Percentiles rank a stretch among this genome's conserved stretches.
phyloP scores from a whole-genome alignment of 1,139 yeast genomes.

The Cylindricascospora bacillispora region DNA sequence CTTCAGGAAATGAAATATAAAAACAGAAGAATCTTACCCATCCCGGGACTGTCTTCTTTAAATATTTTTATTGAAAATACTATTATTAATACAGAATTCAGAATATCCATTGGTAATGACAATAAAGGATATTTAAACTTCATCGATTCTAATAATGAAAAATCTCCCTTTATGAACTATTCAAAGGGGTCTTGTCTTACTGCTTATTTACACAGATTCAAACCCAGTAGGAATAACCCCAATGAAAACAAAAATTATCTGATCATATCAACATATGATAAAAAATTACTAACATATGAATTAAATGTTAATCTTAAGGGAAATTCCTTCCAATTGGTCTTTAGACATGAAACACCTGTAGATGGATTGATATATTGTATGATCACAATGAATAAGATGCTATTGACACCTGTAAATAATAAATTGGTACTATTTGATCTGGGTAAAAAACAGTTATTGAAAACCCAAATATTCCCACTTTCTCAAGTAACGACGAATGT shows the following conservation, averaged over 20 bases:
- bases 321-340: constrained; percentile 25
- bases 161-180: too few species aligned
- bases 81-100: too few species aligned
- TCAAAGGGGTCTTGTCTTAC: too few species aligned
- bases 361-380: constrained; percentile 40
- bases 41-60: too few species aligned
- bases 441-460: constrained; percentile 68
- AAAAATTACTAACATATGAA: constrained; percentile 10
- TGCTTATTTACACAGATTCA: too few species aligned
- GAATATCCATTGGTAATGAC: too few species aligned
- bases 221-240: too few species aligned
- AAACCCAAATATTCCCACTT: constrained; percentile 41
- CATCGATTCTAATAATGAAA: too few species aligned
- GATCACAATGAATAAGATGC: constrained; percentile 43
- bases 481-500: constrained; percentile 22
- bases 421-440: constrained; percentile 52
- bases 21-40: constrained; percentile 1
- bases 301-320: constrained; percentile 11
- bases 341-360: constrained; percentile 52
- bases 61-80: too few species aligned
- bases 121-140: too few species aligned
- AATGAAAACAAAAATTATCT: too few species aligned
- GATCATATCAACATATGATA: constrained; percentile 2
- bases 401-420: constrained; percentile 48
- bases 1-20: constrained; percentile 7